These are phyloP conservation scores for Arthrobotrys conoides DNA, from an alignment of 2,329 filamentous ascomycete species.

Conservation along the genomic window DNA sequence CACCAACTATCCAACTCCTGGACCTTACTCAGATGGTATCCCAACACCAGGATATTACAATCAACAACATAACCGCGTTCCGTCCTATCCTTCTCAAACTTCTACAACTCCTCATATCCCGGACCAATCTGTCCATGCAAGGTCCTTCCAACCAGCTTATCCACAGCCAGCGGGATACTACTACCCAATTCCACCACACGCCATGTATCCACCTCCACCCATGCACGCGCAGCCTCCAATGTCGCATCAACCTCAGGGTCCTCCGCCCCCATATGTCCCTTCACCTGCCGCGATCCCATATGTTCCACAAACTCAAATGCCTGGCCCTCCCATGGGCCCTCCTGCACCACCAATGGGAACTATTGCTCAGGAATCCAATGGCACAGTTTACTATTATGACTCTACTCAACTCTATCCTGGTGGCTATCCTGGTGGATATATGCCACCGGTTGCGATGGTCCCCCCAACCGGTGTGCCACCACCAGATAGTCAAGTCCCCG, in stretches of 20 bases:
- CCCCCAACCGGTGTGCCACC: constrained; percentile 71
- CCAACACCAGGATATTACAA: constrained; percentile 62
- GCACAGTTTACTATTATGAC: constrained; percentile 96
- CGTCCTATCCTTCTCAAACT: constrained; percentile 62
- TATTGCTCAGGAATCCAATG: constrained; percentile 89
- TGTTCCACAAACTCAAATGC: constrained; percentile 67
- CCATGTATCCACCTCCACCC: constrained; percentile 55
- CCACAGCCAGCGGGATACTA: constrained; percentile 67
- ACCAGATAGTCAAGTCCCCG: constrained; percentile 65
- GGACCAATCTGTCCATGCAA: constrained; percentile 90
- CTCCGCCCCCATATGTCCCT: constrained; percentile 65
- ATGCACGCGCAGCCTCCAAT: constrained; percentile 63
- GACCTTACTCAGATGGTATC: constrained; percentile 63
- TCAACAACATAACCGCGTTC: constrained; percentile 54
- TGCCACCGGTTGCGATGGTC: constrained; percentile 74
- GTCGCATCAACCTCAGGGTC: constrained; percentile 63
- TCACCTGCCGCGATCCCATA: constrained; percentile 63
- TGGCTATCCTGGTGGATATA: constrained; percentile 71
- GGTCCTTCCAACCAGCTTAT: constrained; percentile 84
- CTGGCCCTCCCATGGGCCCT: constrained; percentile 64
- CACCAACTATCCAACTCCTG: constrained; percentile 69
- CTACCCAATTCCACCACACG: constrained; percentile 55
- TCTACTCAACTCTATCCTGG: constrained; percentile 78
- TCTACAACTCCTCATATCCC: constrained; percentile 75
- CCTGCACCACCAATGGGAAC: constrained; percentile 63